Evolutionary conservation across 352 stramenopile genomes (phyloP).

Genomic region (Plasmopara viticola): DNA sequence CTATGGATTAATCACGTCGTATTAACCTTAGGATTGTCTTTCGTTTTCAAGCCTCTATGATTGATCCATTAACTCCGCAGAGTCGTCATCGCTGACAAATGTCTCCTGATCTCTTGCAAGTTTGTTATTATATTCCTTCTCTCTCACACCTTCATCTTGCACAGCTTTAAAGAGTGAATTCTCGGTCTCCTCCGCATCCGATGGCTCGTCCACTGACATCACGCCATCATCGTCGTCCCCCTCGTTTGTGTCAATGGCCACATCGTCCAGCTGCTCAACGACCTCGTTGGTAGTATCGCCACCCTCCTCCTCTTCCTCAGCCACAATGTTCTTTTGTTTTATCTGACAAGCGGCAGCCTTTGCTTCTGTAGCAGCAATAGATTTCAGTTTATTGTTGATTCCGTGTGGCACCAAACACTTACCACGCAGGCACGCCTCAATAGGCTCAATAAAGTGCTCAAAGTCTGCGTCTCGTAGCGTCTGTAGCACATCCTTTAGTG

Average conservation of each 20-base stretch:
- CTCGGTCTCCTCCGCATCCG: no score
- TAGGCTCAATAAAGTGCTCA: slow-evolving; percentile 61
- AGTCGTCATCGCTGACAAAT: no score
- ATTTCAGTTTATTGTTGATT: background rate
- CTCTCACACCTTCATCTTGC: slow-evolving; percentile 10
- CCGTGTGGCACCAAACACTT: background rate
- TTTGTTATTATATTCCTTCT: slow-evolving; percentile 3
- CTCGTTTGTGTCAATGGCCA: no score
- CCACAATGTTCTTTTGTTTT: slow-evolving; percentile 17
- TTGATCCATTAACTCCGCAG: no score
- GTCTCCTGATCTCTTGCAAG: no score
- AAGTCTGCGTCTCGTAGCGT: slow-evolving; percentile 73
- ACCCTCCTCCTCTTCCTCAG: slow-evolving; percentile 21
- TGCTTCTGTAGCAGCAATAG: slow-evolving; percentile 28
- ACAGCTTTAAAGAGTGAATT: no score
- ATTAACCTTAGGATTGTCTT: background rate
- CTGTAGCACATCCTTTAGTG: slow-evolving; percentile 64
- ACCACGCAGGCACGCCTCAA: slow-evolving; percentile 70
- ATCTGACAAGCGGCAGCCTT: slow-evolving; percentile 34
- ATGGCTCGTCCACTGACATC: no score
- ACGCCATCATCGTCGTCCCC: no score
- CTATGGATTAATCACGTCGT: slow-evolving; percentile 37
- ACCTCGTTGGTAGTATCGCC: no score
- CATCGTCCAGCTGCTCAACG: slow-evolving; percentile 28
- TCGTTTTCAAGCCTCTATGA: no score